These are phyloP conservation scores for Colletotrichum tofieldiae DNA, from an alignment of 2,329 filamentous ascomycete genomes.

Conservation along the genomic window DNA sequence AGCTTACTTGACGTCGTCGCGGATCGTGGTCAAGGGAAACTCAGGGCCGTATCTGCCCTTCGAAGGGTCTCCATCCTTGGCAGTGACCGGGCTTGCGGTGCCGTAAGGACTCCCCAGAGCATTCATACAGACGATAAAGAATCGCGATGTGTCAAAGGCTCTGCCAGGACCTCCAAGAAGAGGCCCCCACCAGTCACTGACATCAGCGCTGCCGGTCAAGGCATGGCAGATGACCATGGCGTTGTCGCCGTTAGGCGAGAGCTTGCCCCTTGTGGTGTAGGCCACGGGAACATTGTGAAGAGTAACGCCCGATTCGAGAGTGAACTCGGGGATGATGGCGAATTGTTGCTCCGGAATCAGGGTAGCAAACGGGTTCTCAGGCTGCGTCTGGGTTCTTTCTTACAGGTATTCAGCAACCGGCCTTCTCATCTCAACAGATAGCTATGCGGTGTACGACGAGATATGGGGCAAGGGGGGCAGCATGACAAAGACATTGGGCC, in stretches of 20 bases:
- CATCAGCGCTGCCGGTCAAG: conserved; percentile 87
- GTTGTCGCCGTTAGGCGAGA: conserved; percentile 74
- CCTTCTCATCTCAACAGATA: conserved; percentile 51
- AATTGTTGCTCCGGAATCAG: conserved; percentile 92
- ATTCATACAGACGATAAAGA: conserved; percentile 91
- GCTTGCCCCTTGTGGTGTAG: conserved; percentile 76
- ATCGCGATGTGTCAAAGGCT: conserved; percentile 85
- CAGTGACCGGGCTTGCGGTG: conserved; percentile 89
- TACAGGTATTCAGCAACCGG: conserved; percentile 74
- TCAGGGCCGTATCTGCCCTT: conserved; percentile 92
- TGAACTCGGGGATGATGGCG: conserved; percentile 89
- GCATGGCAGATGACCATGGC: conserved; percentile 87
- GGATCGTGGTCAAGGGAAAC: conserved; percentile 94
- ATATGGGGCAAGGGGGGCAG: not conserved
- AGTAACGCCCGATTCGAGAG: conserved; percentile 90
- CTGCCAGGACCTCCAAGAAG: conserved; percentile 83
- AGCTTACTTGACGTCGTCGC: conserved; percentile 92
- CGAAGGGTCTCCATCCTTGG: conserved; percentile 83
- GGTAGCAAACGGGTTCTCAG: conserved; percentile 91
- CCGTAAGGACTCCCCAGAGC: conserved; percentile 89
- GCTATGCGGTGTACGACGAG: not conserved
- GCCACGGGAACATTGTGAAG: conserved; percentile 83
- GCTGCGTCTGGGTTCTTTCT: conserved; percentile 78
- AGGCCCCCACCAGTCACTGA: conserved; percentile 91
- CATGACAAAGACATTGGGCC: not conserved